Conservation (phyloP, 306 rosid species). For the Gastrolobium bilobum region DNA sequence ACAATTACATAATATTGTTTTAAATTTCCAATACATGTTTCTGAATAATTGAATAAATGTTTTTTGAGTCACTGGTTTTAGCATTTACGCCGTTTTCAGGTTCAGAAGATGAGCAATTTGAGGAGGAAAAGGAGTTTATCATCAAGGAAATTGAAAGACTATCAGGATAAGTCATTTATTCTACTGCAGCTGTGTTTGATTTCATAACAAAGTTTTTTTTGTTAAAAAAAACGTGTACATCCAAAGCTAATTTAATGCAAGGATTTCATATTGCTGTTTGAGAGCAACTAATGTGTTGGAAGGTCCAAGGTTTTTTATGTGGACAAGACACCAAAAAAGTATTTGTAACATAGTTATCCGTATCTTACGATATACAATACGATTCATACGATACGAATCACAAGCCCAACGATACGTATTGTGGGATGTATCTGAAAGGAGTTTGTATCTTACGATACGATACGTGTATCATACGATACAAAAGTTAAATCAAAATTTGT, state of each 20-base stretch:
- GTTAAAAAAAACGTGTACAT: conserved; percentile 7
- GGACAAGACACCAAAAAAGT: conserved; percentile 26
- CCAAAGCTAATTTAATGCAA: conserved; percentile 42
- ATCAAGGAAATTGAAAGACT: conserved; percentile 77
- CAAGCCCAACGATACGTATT: no score
- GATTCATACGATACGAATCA: no score
- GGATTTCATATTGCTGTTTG: conserved; percentile 46
- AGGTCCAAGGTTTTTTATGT: conserved; percentile 39
- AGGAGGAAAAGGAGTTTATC: conserved; percentile 93
- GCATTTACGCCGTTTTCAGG: conserved; percentile 59
- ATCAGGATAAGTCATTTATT: conserved; percentile 48
- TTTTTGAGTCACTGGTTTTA: background rate
- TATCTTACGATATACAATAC: no score
- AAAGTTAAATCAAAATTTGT: no score
- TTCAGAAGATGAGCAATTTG: conserved; percentile 96
- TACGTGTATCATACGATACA: no score
- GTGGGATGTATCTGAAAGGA: no score
- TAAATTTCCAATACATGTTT: conserved; percentile 31
- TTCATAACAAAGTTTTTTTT: conserved; percentile 24
- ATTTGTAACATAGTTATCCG: no score
- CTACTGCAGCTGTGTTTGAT: conserved; percentile 40
- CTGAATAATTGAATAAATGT: background rate
- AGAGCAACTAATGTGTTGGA: conserved; percentile 35
- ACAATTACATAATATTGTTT: background rate
- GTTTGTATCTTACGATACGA: no score